A percentile compares a stretch with the other conserved stretches of the same genome.
Evolutionary conservation across 345 rosid species (phyloP).

Genomic region (Eucalyptus tenuipes): DNA sequence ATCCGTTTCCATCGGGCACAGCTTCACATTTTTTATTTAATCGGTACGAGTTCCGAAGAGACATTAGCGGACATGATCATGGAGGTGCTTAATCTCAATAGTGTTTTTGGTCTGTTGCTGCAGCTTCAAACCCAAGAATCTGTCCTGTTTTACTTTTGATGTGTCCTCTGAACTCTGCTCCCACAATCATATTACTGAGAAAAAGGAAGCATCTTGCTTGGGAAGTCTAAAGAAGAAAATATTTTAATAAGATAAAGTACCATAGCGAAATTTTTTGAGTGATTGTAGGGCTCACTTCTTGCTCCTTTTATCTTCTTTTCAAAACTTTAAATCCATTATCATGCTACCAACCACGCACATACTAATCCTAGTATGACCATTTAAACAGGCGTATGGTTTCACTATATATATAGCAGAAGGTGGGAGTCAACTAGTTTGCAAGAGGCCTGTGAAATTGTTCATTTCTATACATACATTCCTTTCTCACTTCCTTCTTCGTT

Average conservation of each 20-base stretch:
- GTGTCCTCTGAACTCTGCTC: not conserved
- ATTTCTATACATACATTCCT: not conserved
- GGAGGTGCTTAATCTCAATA: not conserved
- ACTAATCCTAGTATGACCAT: not conserved
- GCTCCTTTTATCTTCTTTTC: slow-evolving; percentile 26
- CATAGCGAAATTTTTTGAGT: slow-evolving; percentile 15
- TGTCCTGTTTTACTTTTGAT: not conserved
- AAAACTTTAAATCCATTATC: slow-evolving; percentile 27
- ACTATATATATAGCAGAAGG: not conserved
- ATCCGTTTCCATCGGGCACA: not conserved
- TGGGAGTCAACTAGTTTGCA: not conserved
- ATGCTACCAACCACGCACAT: not conserved
- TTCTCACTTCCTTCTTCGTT: not conserved
- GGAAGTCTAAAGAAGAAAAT: slow-evolving; percentile 8
- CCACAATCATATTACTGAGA: not conserved
- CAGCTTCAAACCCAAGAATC: slow-evolving; percentile 1
- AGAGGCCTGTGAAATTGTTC: not conserved
- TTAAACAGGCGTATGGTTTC: not conserved
- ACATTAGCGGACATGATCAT: not conserved
- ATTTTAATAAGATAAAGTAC: not conserved
- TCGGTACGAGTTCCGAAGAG: not conserved
- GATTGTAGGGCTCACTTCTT: slow-evolving; percentile 49
- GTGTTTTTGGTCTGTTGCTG: not conserved
- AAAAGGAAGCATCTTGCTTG: slow-evolving; percentile 4
- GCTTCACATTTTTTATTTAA: not conserved